Evolutionary conservation across 2,329 filamentous ascomycete genomes (phyloP).

Genomic region (Bipolaris victoriae): DNA sequence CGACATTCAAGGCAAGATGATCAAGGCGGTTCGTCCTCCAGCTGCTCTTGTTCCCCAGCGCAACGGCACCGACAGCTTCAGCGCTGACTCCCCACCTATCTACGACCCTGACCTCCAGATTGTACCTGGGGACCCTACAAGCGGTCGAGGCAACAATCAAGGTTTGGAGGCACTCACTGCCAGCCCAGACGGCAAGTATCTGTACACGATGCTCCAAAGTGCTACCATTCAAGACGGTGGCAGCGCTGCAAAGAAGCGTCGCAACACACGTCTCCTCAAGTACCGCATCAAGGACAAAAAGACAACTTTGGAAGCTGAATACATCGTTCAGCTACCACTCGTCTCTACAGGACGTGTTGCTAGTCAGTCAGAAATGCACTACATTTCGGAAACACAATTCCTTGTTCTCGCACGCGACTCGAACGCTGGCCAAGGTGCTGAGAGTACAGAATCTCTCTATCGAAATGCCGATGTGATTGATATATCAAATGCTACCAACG

Average conservation of each 20-base stretch:
- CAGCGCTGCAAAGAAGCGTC: slow-evolving; percentile 59
- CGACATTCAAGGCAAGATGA: slow-evolving; percentile 62
- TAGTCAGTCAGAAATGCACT: slow-evolving; percentile 72
- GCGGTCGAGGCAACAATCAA: slow-evolving; percentile 74
- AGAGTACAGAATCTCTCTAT: slow-evolving; percentile 63
- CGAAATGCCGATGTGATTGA: slow-evolving; percentile 74
- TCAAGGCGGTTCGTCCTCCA: slow-evolving; percentile 68
- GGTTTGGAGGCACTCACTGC: slow-evolving; percentile 74
- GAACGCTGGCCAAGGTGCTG: slow-evolving; percentile 63
- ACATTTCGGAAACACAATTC: slow-evolving; percentile 68
- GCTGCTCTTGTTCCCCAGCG: slow-evolving; percentile 68
- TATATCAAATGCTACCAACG: slow-evolving; percentile 65
- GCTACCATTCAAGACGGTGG: slow-evolving; percentile 62
- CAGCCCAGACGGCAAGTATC: slow-evolving; percentile 66
- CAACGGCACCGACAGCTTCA: slow-evolving; percentile 67
- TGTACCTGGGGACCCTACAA: slow-evolving; percentile 62
- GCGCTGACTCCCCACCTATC: slow-evolving; percentile 66
- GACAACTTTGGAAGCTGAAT: slow-evolving; percentile 64
- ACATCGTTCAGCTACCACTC: slow-evolving; percentile 68
- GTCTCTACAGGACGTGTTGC: slow-evolving; percentile 64
- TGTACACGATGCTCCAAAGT: slow-evolving; percentile 71
- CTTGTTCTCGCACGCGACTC: slow-evolving; percentile 70
- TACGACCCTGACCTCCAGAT: slow-evolving; percentile 60
- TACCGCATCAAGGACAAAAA: slow-evolving; percentile 63
- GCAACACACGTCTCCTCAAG: slow-evolving; percentile 66